These are phyloP conservation scores for Didymella pomorum DNA, from an alignment of 2,329 filamentous ascomycete species.

Conservation along the genomic window DNA sequence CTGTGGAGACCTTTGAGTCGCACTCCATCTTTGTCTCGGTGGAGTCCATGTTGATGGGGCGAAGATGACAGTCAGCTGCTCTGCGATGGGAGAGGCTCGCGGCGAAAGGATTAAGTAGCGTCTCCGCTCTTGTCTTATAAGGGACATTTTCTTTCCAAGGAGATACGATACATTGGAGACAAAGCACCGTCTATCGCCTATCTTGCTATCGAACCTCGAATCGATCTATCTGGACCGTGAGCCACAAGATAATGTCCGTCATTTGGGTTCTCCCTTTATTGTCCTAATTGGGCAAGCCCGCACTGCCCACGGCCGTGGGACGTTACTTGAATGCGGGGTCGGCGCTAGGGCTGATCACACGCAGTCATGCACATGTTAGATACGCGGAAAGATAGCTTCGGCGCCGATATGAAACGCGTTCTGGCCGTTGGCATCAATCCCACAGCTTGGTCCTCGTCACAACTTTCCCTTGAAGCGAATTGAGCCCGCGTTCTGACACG, in stretches of 20 bases:
- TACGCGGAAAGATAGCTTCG: neutral
- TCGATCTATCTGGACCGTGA: neutral
- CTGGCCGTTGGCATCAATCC: neutral
- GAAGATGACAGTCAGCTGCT: neutral
- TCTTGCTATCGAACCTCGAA: conserved; percentile 1
- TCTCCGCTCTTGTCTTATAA: neutral
- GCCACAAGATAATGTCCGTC: conserved; percentile 3
- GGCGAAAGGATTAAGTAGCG: neutral
- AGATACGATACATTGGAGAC: neutral
- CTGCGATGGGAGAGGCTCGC: neutral
- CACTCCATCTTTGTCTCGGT: neutral
- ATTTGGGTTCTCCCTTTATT: conserved; percentile 6
- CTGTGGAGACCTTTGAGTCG: neutral
- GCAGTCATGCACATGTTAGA: neutral
- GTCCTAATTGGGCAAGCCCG: neutral
- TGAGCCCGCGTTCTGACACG: neutral
- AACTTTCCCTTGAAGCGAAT: neutral
- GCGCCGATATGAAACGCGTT: neutral
- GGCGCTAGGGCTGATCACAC: conserved; percentile 7
- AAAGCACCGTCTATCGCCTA: neutral
- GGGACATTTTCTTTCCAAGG: neutral
- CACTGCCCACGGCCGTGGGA: neutral
- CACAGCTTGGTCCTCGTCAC: too few species aligned
- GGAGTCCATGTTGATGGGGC: neutral
- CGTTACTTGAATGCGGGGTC: conserved; percentile 3